These are phyloP conservation scores for Fusarium pininemorale DNA, from an alignment of 2,329 filamentous ascomycete species.

Conservation along the genomic window DNA sequence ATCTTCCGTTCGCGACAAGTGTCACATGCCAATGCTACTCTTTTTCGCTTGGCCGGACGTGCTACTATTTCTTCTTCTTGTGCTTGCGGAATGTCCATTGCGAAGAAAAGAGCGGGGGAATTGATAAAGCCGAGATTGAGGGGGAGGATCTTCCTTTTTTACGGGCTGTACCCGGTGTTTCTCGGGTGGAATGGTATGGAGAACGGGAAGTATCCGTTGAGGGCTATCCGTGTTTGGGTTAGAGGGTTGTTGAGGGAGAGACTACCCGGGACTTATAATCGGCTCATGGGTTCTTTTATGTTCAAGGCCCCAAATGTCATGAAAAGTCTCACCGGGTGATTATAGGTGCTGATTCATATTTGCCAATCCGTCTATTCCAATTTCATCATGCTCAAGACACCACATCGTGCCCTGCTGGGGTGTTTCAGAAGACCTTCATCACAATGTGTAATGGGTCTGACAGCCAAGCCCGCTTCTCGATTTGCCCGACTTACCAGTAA, in stretches of 20 bases:
- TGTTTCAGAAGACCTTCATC: not conserved
- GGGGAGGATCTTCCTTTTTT: not conserved
- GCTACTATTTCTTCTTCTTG: not conserved
- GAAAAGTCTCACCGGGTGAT: accelerated
- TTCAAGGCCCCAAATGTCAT: not conserved
- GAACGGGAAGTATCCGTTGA: not conserved
- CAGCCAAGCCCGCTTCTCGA: accelerated
- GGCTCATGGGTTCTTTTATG: not conserved
- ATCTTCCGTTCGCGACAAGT: slow-evolving; percentile 5
- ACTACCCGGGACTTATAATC: not conserved
- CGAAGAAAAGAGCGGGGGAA: not conserved
- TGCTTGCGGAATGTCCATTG: not conserved
- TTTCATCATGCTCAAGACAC: not conserved
- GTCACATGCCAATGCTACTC: slow-evolving; percentile 12
- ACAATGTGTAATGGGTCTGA: not conserved
- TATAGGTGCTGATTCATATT: accelerated
- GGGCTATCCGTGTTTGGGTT: not conserved
- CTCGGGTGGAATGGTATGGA: not conserved
- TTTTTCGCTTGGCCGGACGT: not conserved
- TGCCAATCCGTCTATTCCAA: accelerated
- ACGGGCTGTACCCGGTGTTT: slow-evolving; percentile 2
- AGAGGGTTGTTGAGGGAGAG: accelerated
- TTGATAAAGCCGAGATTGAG: not conserved
- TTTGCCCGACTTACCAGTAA: accelerated
- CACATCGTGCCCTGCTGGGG: not conserved